Percentiles rank a stretch among this genome's conserved stretches.
phyloP scores from a whole-genome alignment of 2,329 filamentous ascomycete species.

The Ilyonectria destructans region DNA sequence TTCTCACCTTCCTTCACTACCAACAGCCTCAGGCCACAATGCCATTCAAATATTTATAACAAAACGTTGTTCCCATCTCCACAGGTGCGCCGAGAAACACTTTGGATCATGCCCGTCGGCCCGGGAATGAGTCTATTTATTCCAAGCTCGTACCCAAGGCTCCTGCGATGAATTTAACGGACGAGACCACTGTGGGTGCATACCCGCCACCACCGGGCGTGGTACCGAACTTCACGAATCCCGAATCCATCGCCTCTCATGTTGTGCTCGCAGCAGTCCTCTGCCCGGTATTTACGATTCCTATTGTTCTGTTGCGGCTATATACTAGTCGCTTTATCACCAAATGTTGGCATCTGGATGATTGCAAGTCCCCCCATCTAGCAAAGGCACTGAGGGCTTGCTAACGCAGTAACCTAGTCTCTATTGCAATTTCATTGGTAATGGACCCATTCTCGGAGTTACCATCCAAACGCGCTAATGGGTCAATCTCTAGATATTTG shows the following conservation, averaged over 20 bases:
- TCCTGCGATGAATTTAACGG: conserved; percentile 8
- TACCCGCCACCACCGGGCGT: conserved; percentile 13
- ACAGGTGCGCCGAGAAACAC: neutral
- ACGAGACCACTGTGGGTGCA: conserved; percentile 7
- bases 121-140: neutral
- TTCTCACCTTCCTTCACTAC: neutral
- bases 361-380: conserved; percentile 23
- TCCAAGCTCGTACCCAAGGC: neutral
- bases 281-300: conserved; percentile 12
- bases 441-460: neutral
- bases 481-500: conserved; percentile 1
- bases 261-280: conserved; percentile 16
- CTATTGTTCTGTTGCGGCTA: conserved; percentile 29
- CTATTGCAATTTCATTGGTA: conserved; percentile 16
- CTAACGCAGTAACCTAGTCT: conserved; percentile 6
- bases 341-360: conserved; percentile 33
- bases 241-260: conserved; percentile 14
- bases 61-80: neutral
- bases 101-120: neutral
- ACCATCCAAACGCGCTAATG: neutral
- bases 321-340: conserved; percentile 30
- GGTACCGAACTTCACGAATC: conserved; percentile 15
- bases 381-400: neutral
- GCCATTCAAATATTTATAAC: conserved; percentile 1
- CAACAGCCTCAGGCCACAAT: neutral